Conservation (phyloP, 2,329 filamentous ascomycete species). For the Arthroderma sp. region DNA sequence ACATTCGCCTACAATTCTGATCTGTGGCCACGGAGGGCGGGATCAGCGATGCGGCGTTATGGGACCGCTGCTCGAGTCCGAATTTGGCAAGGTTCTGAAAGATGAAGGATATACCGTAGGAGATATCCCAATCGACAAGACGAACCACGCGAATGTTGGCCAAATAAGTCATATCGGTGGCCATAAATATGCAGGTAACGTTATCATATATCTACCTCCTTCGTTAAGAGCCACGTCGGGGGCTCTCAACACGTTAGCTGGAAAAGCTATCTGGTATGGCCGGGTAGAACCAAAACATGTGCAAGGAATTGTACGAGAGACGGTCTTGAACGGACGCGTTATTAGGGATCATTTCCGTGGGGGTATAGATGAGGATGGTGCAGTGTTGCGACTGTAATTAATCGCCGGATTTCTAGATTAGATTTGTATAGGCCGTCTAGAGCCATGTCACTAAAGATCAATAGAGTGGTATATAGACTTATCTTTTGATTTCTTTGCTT, state of each 20-base stretch:
- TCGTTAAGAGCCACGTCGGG: conserved; percentile 17
- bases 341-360: conserved; percentile 71
- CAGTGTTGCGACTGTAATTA: conserved; percentile 50
- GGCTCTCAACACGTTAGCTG: conserved; percentile 22
- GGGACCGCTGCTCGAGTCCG: conserved; percentile 57
- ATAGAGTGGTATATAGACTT: neutral
- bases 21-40: conserved; percentile 76
- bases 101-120: conserved; percentile 21
- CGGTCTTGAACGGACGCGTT: conserved; percentile 75
- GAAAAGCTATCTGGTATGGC: conserved; percentile 65
- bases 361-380: conserved; percentile 66
- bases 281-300: conserved; percentile 73
- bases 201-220: conserved; percentile 62
- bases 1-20: conserved; percentile 49
- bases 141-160: conserved; percentile 29
- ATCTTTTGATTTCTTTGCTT: no score
- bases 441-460: neutral
- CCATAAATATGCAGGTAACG: conserved; percentile 89
- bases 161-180: conserved; percentile 75
- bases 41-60: conserved; percentile 73
- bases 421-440: neutral
- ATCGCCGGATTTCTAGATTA: neutral
- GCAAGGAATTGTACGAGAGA: conserved; percentile 78
- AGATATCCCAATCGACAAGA: conserved; percentile 19
- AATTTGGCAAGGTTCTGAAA: conserved; percentile 47